Conservation (phyloP, 1,139 yeast genomes). For the Kurtzmaniella natalensis region DNA sequence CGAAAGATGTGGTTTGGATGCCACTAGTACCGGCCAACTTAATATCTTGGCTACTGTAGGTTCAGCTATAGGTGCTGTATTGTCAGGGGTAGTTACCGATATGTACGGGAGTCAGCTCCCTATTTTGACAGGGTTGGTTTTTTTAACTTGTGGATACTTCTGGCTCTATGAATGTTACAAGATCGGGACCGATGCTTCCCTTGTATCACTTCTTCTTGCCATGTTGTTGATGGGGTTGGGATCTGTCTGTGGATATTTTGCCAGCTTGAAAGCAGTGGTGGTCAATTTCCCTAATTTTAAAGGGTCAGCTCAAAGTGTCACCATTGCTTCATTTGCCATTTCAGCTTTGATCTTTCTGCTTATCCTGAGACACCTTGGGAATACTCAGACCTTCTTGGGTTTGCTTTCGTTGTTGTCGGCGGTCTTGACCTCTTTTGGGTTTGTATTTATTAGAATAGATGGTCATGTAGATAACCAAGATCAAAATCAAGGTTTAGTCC, state of each 20-base stretch:
- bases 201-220: slow-evolving; percentile 18
- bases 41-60: slow-evolving; percentile 30
- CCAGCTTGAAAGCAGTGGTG: slow-evolving; percentile 32
- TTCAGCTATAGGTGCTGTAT: slow-evolving; percentile 28
- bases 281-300: slow-evolving; percentile 27
- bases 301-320: slow-evolving; percentile 33
- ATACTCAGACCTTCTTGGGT: slow-evolving; percentile 20
- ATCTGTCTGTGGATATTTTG: slow-evolving; percentile 30
- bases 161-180: slow-evolving; percentile 22
- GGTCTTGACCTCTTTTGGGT: slow-evolving; percentile 23
- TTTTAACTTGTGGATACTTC: slow-evolving; percentile 23
- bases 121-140: slow-evolving; percentile 22
- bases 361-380: slow-evolving; percentile 19
- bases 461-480: slow-evolving; percentile 19
- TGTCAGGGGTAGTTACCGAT: slow-evolving; percentile 31
- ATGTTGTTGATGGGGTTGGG: slow-evolving; percentile 33
- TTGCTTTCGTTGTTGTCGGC: slow-evolving; percentile 23
- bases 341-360: slow-evolving; percentile 25
- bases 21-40: slow-evolving; percentile 26
- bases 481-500: slow-evolving; percentile 1
- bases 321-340: slow-evolving; percentile 39
- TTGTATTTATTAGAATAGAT: slow-evolving; percentile 26
- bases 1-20: slow-evolving; percentile 23
- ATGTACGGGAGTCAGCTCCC: slow-evolving; percentile 32
- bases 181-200: slow-evolving; percentile 15